A percentile compares a stretch with the other conserved stretches of the same genome.
Conservation (phyloP, 2,329 filamentous ascomycete species). For the Phyllosticta citrichinensis region DNA sequence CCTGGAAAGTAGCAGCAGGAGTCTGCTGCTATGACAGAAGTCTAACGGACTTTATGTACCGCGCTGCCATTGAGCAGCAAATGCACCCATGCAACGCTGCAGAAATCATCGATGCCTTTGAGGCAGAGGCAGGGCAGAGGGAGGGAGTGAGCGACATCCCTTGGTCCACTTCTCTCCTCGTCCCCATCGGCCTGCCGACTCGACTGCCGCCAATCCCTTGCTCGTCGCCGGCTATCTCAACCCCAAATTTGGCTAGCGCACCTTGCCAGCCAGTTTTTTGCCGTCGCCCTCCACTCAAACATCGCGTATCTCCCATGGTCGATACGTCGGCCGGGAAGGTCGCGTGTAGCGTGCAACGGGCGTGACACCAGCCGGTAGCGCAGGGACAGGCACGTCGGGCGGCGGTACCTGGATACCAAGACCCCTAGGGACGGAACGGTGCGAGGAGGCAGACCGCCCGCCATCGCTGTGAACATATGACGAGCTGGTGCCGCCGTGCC, state of each 20-base stretch:
- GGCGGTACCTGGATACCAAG: not conserved
- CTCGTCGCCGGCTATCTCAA: not conserved
- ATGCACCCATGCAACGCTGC: no score
- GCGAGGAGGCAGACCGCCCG: not conserved
- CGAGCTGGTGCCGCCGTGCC: not conserved
- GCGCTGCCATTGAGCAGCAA: no score
- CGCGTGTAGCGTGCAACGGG: not conserved
- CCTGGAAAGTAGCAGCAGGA: not conserved
- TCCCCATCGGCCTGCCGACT: not conserved
- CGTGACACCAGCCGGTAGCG: not conserved
- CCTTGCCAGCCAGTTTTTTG: not conserved
- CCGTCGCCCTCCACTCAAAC: not conserved
- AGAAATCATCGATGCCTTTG: no score
- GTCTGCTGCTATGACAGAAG: no score
- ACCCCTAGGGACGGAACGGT: not conserved
- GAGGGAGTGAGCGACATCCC: not conserved
- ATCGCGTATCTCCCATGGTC: not conserved
- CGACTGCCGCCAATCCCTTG: not conserved
- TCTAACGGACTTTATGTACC: no score
- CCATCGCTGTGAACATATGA: not conserved
- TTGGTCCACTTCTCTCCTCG: not conserved
- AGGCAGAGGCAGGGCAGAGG: no score
- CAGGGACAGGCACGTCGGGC: not conserved
- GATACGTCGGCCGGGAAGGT: not conserved
- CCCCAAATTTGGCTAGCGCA: not conserved